A percentile compares a stretch with the other conserved stretches of the same genome.
These are phyloP conservation scores for Xerocomellus intermedius DNA, from an alignment of 768 basidiomycete species.

Conservation along the genomic window DNA sequence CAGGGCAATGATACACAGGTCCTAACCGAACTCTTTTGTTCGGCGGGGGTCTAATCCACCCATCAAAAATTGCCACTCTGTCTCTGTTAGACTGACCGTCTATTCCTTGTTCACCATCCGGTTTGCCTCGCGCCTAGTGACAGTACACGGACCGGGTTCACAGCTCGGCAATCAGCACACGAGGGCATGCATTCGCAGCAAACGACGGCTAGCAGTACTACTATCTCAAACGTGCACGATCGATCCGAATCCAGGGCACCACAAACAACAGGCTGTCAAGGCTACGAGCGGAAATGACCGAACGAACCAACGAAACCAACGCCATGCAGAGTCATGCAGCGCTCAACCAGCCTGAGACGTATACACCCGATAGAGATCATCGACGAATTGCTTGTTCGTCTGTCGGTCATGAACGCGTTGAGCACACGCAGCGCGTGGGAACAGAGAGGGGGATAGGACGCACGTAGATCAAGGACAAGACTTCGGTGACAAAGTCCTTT, in stretches of 20 bases:
- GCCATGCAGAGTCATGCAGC: background rate
- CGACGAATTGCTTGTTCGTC: constrained; percentile 68
- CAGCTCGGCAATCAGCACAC: background rate
- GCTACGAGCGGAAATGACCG: background rate
- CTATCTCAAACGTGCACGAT: constrained; percentile 2
- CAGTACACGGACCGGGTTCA: too few relatives aligned
- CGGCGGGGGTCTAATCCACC: too few relatives aligned
- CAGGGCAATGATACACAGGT: too few relatives aligned
- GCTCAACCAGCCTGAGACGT: constrained; percentile 18
- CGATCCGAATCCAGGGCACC: constrained; percentile 1
- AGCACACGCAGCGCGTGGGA: background rate
- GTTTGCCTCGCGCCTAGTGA: too few relatives aligned
- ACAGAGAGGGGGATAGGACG: constrained; percentile 22
- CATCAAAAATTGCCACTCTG: too few relatives aligned
- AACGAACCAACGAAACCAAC: background rate
- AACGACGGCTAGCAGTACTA: constrained; percentile 9
- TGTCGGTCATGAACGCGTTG: constrained; percentile 22
- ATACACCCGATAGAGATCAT: constrained; percentile 58
- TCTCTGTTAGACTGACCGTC: too few relatives aligned
- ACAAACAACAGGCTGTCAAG: background rate
- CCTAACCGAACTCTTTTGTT: too few relatives aligned
- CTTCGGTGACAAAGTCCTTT: constrained; percentile 58
- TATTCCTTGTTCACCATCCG: too few relatives aligned
- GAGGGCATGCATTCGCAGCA: constrained; percentile 12
- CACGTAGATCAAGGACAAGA: constrained; percentile 62